phyloP scores from a whole-genome alignment of 805 yeast genomes.

The Zygotorulaspora florentina region DNA sequence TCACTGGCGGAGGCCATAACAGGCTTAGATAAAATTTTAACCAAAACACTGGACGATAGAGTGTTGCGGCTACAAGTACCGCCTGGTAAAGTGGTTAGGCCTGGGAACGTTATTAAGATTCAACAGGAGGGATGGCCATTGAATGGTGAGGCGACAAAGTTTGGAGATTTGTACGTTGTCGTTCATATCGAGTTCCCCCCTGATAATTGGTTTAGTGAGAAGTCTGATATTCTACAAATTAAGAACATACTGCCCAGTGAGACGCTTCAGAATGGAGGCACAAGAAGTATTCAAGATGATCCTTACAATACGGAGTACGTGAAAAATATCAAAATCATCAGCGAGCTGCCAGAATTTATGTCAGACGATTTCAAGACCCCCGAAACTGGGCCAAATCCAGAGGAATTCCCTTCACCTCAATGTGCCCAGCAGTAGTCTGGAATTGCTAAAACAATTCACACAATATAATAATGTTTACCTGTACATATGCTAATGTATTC shows the following conservation, averaged over 20 bases:
- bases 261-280: conserved; percentile 1
- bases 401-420: conserved; percentile 29
- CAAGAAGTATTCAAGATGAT: conserved; percentile 8
- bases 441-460: not conserved
- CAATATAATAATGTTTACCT: not conserved
- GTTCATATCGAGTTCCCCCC: conserved; percentile 77
- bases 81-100: conserved; percentile 74
- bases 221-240: conserved; percentile 54
- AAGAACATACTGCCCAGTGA: conserved; percentile 50
- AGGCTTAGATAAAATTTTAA: conserved; percentile 65
- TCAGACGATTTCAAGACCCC: not conserved
- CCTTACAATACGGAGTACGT: conserved; percentile 32
- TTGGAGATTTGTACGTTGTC: conserved; percentile 69
- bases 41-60: conserved; percentile 78
- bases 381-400: not conserved
- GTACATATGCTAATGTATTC: not conserved
- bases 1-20: conserved; percentile 78
- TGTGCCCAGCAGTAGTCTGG: conserved; percentile 40
- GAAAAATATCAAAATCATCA: conserved; percentile 25
- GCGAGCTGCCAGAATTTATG: conserved; percentile 26
- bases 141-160: conserved; percentile 31
- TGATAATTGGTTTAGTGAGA: conserved; percentile 80
- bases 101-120: conserved; percentile 63
- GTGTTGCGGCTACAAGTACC: conserved; percentile 61
- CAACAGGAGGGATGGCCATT: conserved; percentile 83